Conservation (phyloP, 805 yeast species). For the Spencermartinsiella europaea region DNA sequence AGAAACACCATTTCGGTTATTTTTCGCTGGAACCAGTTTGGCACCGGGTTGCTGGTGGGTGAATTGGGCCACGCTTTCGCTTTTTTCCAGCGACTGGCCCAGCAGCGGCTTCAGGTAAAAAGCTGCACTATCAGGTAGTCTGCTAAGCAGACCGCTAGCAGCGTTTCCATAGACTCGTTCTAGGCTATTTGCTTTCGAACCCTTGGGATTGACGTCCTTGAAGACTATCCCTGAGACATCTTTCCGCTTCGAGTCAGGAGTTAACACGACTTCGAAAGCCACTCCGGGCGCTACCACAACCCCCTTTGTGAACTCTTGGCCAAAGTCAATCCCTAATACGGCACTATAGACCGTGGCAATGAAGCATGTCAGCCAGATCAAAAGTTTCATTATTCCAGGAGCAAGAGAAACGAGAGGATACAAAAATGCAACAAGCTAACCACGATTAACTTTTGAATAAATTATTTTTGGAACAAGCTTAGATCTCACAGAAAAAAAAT, state of each 20-base stretch:
- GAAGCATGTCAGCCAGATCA: neutral
- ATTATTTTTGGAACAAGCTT: no score
- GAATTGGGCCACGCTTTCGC: constrained; percentile 41
- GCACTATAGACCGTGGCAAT: constrained; percentile 42
- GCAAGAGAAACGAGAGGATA: no score
- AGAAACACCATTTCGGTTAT: constrained; percentile 51
- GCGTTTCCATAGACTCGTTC: constrained; percentile 77
- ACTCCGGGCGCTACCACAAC: constrained; percentile 87
- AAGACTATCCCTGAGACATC: constrained; percentile 77
- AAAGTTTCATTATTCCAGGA: neutral
- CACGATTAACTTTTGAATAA: no score
- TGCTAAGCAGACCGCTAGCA: constrained; percentile 61
- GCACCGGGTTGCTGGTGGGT: constrained; percentile 53
- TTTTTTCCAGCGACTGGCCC: constrained; percentile 43
- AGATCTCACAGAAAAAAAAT: no score
- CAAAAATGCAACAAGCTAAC: no score
- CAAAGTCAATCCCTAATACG: constrained; percentile 82
- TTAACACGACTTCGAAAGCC: constrained; percentile 79
- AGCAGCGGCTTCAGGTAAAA: constrained; percentile 64
- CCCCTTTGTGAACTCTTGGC: constrained; percentile 82
- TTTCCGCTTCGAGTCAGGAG: constrained; percentile 88
- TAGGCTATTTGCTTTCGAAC: constrained; percentile 8
- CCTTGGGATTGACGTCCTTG: constrained; percentile 34
- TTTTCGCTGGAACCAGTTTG: constrained; percentile 36
- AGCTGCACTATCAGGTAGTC: constrained; percentile 68